phyloP scores from a whole-genome alignment of 78 protist genomes.

The Protostelium mycophagum region DNA sequence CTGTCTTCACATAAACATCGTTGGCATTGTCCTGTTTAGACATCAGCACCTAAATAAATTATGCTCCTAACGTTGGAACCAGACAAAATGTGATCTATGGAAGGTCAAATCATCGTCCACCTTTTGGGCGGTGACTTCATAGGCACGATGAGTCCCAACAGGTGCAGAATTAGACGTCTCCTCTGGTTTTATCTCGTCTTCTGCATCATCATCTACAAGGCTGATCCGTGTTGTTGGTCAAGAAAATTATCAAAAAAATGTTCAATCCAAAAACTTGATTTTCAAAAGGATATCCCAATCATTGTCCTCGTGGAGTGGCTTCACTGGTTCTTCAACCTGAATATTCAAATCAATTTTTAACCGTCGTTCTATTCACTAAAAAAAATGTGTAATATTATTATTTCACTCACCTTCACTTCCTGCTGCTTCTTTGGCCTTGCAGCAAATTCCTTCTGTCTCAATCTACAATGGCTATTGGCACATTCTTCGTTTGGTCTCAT shows the following conservation, averaged over 20 bases:
- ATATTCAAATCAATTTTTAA: too few species aligned
- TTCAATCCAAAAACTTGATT: not conserved
- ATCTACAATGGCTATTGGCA: constrained; percentile 40
- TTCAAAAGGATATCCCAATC: constrained; percentile 4
- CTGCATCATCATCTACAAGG: not conserved
- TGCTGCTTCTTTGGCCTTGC: constrained; percentile 1
- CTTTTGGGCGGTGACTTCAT: not conserved
- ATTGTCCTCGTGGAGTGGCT: constrained; percentile 5
- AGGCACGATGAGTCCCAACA: not conserved
- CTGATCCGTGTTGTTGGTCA: not conserved
- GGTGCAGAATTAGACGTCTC: not conserved
- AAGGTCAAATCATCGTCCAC: not conserved
- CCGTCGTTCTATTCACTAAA: too few species aligned
- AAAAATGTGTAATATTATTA: too few species aligned
- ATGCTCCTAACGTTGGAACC: too few species aligned
- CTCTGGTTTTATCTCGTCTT: not conserved
- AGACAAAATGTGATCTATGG: too few species aligned
- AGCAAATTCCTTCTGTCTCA: constrained; percentile 2
- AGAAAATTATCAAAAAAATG: not conserved
- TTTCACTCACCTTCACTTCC: not conserved
- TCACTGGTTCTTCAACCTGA: not conserved
- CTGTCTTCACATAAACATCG: not conserved
- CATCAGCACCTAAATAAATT: too few species aligned
- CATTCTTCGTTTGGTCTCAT: constrained; percentile 86
- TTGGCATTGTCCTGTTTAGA: too few species aligned